Evolutionary conservation across 106 monocot genomes (phyloP).

Genomic region (Apostasia shenzhenica): DNA sequence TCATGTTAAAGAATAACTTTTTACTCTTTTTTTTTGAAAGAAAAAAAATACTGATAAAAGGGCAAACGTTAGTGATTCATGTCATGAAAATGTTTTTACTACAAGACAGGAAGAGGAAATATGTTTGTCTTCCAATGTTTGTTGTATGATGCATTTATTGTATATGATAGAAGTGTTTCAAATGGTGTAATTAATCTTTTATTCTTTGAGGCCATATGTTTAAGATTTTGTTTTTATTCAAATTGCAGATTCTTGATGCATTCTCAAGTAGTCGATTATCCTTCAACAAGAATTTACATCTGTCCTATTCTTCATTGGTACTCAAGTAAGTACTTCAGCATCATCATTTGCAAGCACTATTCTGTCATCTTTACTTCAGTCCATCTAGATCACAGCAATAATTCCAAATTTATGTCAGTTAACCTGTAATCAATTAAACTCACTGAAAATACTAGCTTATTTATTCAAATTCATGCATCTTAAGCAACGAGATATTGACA

Average conservation of each 20-base stretch:
- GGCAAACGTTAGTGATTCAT: too few relatives aligned
- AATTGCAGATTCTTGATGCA: constrained; percentile 76
- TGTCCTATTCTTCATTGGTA: constrained; percentile 75
- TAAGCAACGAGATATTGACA: too few relatives aligned
- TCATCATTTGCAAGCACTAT: too few relatives aligned
- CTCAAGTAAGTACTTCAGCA: constrained; percentile 57
- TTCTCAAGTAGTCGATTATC: constrained; percentile 49
- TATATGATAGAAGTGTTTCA: neutral
- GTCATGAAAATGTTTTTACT: too few relatives aligned
- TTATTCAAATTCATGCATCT: too few relatives aligned
- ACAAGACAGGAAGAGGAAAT: too few relatives aligned
- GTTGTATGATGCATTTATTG: too few relatives aligned
- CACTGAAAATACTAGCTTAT: too few relatives aligned
- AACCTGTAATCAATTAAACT: neutral
- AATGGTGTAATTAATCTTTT: neutral
- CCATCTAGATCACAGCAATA: neutral
- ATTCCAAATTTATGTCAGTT: neutral
- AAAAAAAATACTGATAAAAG: too few relatives aligned
- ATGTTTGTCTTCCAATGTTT: too few relatives aligned
- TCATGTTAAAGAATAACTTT: too few relatives aligned
- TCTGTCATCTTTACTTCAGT: neutral
- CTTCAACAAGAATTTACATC: constrained; percentile 74
- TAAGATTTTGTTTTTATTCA: neutral
- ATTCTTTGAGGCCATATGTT: neutral
- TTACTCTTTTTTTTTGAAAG: too few relatives aligned